Evolutionary conservation across 1,139 yeast species (phyloP).

Genomic region (Spencermartinsiella ligniputridi): DNA sequence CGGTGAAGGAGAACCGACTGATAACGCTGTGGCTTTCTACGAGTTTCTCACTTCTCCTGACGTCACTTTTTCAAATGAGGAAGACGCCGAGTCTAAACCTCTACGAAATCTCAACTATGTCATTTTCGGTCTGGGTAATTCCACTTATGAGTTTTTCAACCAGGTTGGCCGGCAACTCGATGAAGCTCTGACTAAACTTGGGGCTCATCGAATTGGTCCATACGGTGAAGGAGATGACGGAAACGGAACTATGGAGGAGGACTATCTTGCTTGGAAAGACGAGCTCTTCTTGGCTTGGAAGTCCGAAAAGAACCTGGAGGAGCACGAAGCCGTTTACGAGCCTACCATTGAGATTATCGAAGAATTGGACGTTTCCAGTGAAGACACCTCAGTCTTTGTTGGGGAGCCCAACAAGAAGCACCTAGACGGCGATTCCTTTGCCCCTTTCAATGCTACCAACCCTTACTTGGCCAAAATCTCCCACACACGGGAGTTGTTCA

Average conservation of each 20-base stretch:
- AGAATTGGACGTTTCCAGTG: constrained; percentile 32
- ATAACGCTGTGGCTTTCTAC: constrained; percentile 74
- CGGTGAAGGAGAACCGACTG: constrained; percentile 99
- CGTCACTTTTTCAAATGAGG: constrained; percentile 34
- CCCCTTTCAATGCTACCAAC: constrained; percentile 80
- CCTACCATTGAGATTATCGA: constrained; percentile 56
- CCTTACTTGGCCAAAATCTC: constrained; percentile 77
- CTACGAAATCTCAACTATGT: constrained; percentile 63
- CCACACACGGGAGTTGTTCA: constrained; percentile 65
- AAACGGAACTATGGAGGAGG: constrained; percentile 91
- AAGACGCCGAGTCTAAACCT: constrained; percentile 51
- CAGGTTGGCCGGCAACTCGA: constrained; percentile 67
- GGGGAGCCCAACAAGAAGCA: constrained; percentile 84
- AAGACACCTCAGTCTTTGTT: constrained; percentile 51
- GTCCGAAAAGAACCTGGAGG: constrained; percentile 61
- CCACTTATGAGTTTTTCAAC: constrained; percentile 87
- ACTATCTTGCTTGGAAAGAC: constrained; percentile 91
- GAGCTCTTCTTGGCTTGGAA: constrained; percentile 61
- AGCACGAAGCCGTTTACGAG: constrained; percentile 71
- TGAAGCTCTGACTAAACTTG: constrained; percentile 50
- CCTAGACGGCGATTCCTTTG: constrained; percentile 47
- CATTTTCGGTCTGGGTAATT: constrained; percentile 87
- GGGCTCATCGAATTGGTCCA: constrained; percentile 66
- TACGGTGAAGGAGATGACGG: constrained; percentile 96
- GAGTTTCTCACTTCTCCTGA: constrained; percentile 35